Base-by-base conservation (phyloP, 768 basidiomycete genomes). In the Zangia roseola region DNA sequence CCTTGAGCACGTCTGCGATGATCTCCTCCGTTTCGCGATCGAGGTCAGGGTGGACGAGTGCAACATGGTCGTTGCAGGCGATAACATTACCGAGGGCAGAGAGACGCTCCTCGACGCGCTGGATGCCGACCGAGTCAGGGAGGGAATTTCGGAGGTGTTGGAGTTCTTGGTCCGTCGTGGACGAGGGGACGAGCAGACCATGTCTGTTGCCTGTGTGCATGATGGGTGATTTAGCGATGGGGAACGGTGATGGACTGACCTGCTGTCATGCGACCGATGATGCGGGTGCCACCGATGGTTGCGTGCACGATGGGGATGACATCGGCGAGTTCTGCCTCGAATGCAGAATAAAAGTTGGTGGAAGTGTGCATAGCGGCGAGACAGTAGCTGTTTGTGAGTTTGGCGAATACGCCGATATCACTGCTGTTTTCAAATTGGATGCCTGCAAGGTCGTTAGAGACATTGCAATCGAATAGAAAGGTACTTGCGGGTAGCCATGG, bases 1-100 rank as follows among this genome's bases (percentile, higher is more conserved):
- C 97, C 70, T 98, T 98, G 58, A 99, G 82, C 17, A 97, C 92
- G 68, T 99, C 97, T 24, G 97, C 97, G 71, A 99, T 97, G 73
- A 99, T 98, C 71, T 99, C 97, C 66, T 99, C 97, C 20, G 97
- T 99, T 72, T 98, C 97, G 53, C 97, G 84, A 73, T 98, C 97
- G 52, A 98, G 74, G 57, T 99, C 97, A 8, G 97, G 97, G 69
- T 99, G 97, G 21, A 98, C 97, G 59, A 99, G 86, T 8, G 97
- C 97, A 57, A 99, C 95, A 63, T 98, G 90, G 74, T 99, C 97
- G 70, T 98, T 99, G 74, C 91, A 94, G 12, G 92, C 93, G 68
- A 99, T 94, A 53, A 99, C 95, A 67, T 99, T 99, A 20, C 97
- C 97, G 23, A 99, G 84, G 0, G 97, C 97, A 17, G 92, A 95